Base-by-base conservation (phyloP, 371 early-diverging fungal species). In the Globomyces sp. region DNA sequence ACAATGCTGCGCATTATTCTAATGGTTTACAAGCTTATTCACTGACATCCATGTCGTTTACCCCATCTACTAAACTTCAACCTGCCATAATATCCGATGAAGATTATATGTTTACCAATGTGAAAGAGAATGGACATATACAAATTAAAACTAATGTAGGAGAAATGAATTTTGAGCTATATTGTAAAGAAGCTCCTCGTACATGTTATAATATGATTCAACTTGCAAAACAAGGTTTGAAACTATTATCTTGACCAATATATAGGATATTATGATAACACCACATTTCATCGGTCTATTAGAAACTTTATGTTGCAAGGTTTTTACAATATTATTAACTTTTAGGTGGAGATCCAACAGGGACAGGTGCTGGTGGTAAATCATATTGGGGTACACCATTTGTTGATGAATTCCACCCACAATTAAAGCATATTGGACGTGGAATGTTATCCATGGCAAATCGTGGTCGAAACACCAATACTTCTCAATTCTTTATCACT, bases 241-340 rank as follows among this genome's bases (percentile, higher is more conserved):
- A 41, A 9, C 48, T 39, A 4, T 45, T 43, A 66, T 50, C 4
- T 10, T 6, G 24, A 24, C 40, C 24, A 10, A 61, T 4, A 4
- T n/a, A 57, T 78, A 8, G 94, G 90, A 1, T 94, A 94, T 68
- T 94, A 96, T 77, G 87, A 92, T 60, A 77, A 81, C 43, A 81
- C 81, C 11, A 73, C 76, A 5, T 96, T 98, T 75, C 96, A 96
- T 79, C 86, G 96, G 61, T 85, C 82, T 52, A 96, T 98, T 67
- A 86, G 85, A 63, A 86, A 88, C 42, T 98, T 96, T 70, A 96
- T 98, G 93, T 81, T 95, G 24, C 96, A 96, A 83, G 95, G 95
- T 36, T 46, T 46, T 48, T 34, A 47, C 11, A 40, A 36, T 36
- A 60, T 41, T 24, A 24, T 24, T 24, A 24, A n/a, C 36, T 40